phyloP scores from a whole-genome alignment of 495 filamentous ascomycete genomes.

The Podospora pseudoanserina region DNA sequence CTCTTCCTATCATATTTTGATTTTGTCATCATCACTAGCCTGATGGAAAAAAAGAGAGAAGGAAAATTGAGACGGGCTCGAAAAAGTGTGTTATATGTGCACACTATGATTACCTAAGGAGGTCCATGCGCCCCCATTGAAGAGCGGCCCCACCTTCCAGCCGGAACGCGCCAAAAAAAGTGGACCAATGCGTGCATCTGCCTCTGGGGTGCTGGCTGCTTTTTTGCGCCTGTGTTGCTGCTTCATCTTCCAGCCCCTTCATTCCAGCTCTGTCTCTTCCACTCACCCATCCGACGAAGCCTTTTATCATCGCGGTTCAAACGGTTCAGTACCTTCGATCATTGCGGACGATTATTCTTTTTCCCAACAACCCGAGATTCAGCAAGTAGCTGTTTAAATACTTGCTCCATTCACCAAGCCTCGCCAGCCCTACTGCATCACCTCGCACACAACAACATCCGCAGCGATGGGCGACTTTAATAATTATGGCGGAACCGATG shows the following conservation, averaged over 20 bases:
- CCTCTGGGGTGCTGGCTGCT: slow-evolving; percentile 4
- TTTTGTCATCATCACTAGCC: slow-evolving; percentile 55
- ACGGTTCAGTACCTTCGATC: slow-evolving; percentile 13
- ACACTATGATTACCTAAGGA: slow-evolving; percentile 17
- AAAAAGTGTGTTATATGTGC: slow-evolving; percentile 14
- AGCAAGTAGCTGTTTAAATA: slow-evolving; percentile 10
- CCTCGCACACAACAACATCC: background rate
- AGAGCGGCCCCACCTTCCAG: background rate
- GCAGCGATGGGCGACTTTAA: slow-evolving; percentile 44
- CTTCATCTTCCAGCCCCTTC: slow-evolving; percentile 19
- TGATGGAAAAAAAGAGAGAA: slow-evolving; percentile 25
- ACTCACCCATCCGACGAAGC: background rate
- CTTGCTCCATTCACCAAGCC: background rate
- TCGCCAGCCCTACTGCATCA: background rate
- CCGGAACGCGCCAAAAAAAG: slow-evolving; percentile 7
- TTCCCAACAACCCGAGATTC: background rate
- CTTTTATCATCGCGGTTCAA: background rate
- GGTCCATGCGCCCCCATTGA: background rate
- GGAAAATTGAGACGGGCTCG: slow-evolving; percentile 3
- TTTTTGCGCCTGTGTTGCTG: slow-evolving; percentile 19
- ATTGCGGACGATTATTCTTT: background rate
- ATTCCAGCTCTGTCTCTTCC: background rate
- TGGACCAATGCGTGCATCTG: slow-evolving; percentile 2
- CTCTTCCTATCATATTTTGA: slow-evolving; percentile 59
- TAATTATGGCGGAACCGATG: slow-evolving; percentile 71